Conservation (phyloP, 2,329 filamentous ascomycete species). For the Botryosphaeria dothidea region DNA sequence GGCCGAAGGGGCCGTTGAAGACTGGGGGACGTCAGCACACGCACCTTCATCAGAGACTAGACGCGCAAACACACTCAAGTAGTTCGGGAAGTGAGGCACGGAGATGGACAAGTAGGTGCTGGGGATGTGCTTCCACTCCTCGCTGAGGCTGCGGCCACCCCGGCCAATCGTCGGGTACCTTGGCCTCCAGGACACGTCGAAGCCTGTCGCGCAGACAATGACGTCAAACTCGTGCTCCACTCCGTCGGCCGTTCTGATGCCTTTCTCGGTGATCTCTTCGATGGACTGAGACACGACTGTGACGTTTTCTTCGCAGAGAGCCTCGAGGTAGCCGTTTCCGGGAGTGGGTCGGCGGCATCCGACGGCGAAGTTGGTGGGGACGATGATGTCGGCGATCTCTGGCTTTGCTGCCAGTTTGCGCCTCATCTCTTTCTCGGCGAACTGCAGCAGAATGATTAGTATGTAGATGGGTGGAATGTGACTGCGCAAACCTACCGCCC, state of each 20-base stretch:
- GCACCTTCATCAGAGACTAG: no score
- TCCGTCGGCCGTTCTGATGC: conserved; percentile 31
- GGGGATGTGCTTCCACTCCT: background rate
- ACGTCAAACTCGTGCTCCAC: conserved; percentile 33
- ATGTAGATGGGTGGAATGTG: no score
- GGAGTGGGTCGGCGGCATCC: conserved; percentile 32
- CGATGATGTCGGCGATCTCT: conserved; percentile 45
- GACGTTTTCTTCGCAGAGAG: conserved; percentile 33
- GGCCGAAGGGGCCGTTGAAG: no score
- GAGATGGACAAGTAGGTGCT: conserved; percentile 31
- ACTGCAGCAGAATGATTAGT: no score
- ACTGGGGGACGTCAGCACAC: conserved; percentile 27
- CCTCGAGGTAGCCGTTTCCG: conserved; percentile 36
- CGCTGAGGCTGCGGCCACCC: background rate
- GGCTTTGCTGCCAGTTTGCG: conserved; percentile 32
- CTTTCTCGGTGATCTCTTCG: conserved; percentile 31
- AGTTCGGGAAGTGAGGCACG: conserved; percentile 13
- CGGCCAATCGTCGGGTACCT: conserved; percentile 13
- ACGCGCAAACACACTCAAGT: no score
- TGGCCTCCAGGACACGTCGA: conserved; percentile 31
- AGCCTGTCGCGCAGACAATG: conserved; percentile 36
- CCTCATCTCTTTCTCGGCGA: no score
- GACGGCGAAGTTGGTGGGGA: conserved; percentile 41
- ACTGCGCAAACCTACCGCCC: no score
- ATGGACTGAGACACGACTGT: conserved; percentile 25